A percentile compares a stretch with the other conserved stretches of the same genome.
These are phyloP conservation scores for Sphaerostilbella broomeana DNA, from an alignment of 2,329 filamentous ascomycete species.

Conservation along the genomic window DNA sequence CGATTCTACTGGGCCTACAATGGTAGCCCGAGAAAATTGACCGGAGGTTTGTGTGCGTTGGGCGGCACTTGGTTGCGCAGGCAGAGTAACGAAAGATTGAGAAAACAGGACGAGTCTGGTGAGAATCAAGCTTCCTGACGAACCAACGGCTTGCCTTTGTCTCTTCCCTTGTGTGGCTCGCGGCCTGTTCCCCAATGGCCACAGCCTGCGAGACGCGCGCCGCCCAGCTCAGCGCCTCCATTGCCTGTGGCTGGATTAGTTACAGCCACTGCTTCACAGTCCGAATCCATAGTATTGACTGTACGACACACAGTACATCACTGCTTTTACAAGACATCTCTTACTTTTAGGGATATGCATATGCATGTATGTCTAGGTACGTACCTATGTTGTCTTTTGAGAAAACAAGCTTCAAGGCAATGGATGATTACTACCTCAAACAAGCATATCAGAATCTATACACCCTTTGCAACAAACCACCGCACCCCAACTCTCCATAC, in stretches of 20 bases:
- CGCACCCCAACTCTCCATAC: too few species aligned
- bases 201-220: background rate
- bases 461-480: too few species aligned
- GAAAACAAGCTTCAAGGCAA: too few species aligned
- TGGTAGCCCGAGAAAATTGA: background rate
- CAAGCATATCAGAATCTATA: too few species aligned
- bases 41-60: background rate
- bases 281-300: background rate
- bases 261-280: constrained; percentile 4
- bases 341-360: too few species aligned
- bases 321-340: too few species aligned
- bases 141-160: constrained; percentile 6
- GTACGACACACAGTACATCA: background rate
- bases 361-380: too few species aligned
- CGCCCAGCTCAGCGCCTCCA: too few species aligned
- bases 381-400: too few species aligned
- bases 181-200: constrained; percentile 5
- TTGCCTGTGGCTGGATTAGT: too few species aligned
- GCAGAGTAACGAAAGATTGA: background rate
- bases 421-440: too few species aligned
- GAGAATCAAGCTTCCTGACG: constrained; percentile 7
- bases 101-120: constrained; percentile 3
- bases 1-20: background rate
- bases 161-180: constrained; percentile 6
- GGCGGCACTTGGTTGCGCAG: background rate